Conservation (phyloP, 495 filamentous ascomycete species). For the Podospora appendiculata region DNA sequence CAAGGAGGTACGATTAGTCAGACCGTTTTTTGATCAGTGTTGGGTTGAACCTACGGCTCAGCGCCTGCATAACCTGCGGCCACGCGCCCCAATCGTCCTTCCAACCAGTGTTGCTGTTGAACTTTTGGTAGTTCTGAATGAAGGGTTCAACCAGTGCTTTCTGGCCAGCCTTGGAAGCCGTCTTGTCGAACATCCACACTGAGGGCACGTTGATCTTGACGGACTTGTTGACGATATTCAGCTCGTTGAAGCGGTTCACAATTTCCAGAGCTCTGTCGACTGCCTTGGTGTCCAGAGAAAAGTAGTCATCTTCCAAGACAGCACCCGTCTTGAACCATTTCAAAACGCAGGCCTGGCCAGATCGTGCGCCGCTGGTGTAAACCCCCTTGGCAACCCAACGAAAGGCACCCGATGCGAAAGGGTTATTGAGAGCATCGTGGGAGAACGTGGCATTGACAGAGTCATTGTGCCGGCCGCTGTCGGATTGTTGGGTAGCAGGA, state of each 20-base stretch:
- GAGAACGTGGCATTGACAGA: not conserved
- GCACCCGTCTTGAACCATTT: conserved; percentile 30
- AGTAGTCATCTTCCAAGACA: conserved; percentile 17
- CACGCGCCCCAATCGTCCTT: conserved; percentile 12
- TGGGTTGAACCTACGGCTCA: too few relatives aligned
- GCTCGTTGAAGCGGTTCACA: conserved; percentile 26
- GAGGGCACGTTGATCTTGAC: conserved; percentile 26
- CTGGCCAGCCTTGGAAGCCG: too few relatives aligned
- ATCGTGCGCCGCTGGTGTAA: conserved; percentile 16
- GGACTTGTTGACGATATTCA: conserved; percentile 15
- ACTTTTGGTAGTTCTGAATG: conserved; percentile 33
- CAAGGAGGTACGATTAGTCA: too few relatives aligned
- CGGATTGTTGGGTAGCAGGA: too few relatives aligned
- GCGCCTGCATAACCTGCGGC: conserved; percentile 29
- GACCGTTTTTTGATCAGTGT: too few relatives aligned
- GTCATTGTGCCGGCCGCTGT: conserved; percentile 22
- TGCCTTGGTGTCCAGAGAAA: conserved; percentile 26
- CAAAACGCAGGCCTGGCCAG: conserved; percentile 20
- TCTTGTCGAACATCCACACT: conserved; percentile 16
- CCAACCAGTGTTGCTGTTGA: conserved; percentile 38
- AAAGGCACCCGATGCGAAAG: conserved; percentile 24
- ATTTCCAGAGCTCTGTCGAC: conserved; percentile 26
- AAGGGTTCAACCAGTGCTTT: conserved; percentile 26
- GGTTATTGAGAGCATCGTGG: conserved; percentile 1
- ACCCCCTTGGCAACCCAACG: conserved; percentile 23